These are phyloP conservation scores for Paraconiothyrium sp. DNA, from an alignment of 2,329 filamentous ascomycete species.

Conservation along the genomic window DNA sequence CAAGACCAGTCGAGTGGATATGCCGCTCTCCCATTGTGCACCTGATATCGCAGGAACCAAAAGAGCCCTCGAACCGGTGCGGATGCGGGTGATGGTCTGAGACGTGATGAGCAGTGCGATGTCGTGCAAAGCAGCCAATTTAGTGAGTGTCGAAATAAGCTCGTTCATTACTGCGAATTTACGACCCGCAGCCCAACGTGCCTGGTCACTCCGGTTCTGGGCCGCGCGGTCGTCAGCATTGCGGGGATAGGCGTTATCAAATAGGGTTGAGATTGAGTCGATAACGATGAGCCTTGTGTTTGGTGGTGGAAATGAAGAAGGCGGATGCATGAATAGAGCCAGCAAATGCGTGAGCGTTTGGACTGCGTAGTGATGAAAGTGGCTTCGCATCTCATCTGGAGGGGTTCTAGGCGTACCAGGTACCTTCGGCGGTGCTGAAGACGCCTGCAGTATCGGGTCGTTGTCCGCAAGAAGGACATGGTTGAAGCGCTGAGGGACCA, in stretches of 20 bases:
- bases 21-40: slow-evolving; percentile 79
- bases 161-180: slow-evolving; percentile 72
- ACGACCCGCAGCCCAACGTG: slow-evolving; percentile 59
- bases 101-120: slow-evolving; percentile 79
- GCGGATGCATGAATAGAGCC: slow-evolving; percentile 76
- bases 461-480: slow-evolving; percentile 52
- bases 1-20: slow-evolving; percentile 77
- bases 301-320: slow-evolving; percentile 67
- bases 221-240: slow-evolving; percentile 56
- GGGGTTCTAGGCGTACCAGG: slow-evolving; percentile 15
- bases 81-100: slow-evolving; percentile 84
- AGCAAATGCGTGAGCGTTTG: slow-evolving; percentile 72
- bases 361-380: slow-evolving; percentile 71
- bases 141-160: slow-evolving; percentile 69
- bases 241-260: slow-evolving; percentile 80
- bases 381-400: slow-evolving; percentile 51
- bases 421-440: slow-evolving; percentile 25
- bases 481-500: slow-evolving; percentile 60
- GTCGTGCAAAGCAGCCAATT: slow-evolving; percentile 76
- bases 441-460: slow-evolving; percentile 11
- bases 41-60: slow-evolving; percentile 80
- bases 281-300: slow-evolving; percentile 76
- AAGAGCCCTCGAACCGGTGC: slow-evolving; percentile 70
- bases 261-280: slow-evolving; percentile 78
- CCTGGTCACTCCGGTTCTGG: slow-evolving; percentile 53